Conservation (phyloP, 2,329 filamentous ascomycete species). For the Monosporascus ibericus region DNA sequence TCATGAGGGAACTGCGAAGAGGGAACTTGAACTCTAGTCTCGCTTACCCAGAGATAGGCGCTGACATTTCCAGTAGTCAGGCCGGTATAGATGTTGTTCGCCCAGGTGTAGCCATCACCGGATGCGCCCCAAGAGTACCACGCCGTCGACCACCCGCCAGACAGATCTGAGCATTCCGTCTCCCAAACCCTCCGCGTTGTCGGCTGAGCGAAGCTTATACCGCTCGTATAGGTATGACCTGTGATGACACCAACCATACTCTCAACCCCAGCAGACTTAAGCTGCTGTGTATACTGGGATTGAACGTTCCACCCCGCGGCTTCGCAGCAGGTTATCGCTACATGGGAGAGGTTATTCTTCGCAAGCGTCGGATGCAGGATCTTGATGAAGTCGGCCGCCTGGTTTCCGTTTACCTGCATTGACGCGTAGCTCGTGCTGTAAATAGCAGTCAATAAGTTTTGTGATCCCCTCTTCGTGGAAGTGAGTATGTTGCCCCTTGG, state of each 20-base stretch:
- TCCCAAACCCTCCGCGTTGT: slow-evolving; percentile 37
- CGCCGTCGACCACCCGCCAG: slow-evolving; percentile 30
- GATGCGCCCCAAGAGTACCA: slow-evolving; percentile 35
- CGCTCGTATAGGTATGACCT: slow-evolving; percentile 34
- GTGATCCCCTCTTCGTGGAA: slow-evolving; percentile 5
- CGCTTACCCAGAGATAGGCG: slow-evolving; percentile 35
- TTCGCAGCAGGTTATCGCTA: slow-evolving; percentile 34
- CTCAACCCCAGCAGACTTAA: slow-evolving; percentile 21
- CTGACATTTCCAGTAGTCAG: slow-evolving; percentile 36
- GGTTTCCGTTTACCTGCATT: slow-evolving; percentile 38
- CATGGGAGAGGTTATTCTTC: slow-evolving; percentile 11
- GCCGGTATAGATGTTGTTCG: slow-evolving; percentile 36
- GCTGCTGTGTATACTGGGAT: slow-evolving; percentile 6
- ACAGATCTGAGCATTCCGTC: slow-evolving; percentile 40
- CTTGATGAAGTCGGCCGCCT: slow-evolving; percentile 46
- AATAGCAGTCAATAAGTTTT: slow-evolving; percentile 1
- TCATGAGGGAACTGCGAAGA: slow-evolving; percentile 21
- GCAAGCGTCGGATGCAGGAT: slow-evolving; percentile 37
- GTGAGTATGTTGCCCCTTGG: background rate
- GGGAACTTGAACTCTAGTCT: background rate
- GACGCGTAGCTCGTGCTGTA: slow-evolving; percentile 30
- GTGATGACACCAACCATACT: slow-evolving; percentile 34
- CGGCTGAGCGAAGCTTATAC: slow-evolving; percentile 18
- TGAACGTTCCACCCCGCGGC: slow-evolving; percentile 28
- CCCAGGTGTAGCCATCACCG: slow-evolving; percentile 42